These are phyloP conservation scores for Backusella sp. DNA, from an alignment of 192 early-diverging fungal genomes.

Conservation along the genomic window DNA sequence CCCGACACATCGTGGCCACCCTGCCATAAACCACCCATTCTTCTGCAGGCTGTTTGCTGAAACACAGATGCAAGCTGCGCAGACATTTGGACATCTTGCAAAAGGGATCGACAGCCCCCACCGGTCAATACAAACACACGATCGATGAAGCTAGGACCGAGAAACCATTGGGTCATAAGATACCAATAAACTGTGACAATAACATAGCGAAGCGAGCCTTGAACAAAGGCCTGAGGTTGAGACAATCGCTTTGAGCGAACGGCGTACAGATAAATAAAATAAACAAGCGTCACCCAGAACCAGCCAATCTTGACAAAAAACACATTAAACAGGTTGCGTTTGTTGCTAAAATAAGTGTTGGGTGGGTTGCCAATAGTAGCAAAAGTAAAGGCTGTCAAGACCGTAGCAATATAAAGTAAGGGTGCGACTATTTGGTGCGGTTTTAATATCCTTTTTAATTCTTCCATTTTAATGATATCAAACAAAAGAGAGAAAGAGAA, in stretches of 20 bases:
- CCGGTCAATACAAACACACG: constrained; percentile 72
- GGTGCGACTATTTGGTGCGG: constrained; percentile 22
- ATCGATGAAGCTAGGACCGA: constrained; percentile 81
- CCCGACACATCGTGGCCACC: constrained; percentile 88
- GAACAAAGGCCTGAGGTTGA: constrained; percentile 18
- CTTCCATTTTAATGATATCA: not conserved
- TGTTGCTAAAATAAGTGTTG: constrained; percentile 57
- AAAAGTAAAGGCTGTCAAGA: constrained; percentile 13
- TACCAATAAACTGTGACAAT: constrained; percentile 83
- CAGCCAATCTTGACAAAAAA: constrained; percentile 84
- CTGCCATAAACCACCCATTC: constrained; percentile 65
- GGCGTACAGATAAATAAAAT: constrained; percentile 46
- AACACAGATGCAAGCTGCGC: constrained; percentile 23
- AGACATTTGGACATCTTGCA: constrained; percentile 3
- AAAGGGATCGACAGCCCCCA: constrained; percentile 51
- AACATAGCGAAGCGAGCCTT: constrained; percentile 47
- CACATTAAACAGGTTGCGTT: constrained; percentile 73
- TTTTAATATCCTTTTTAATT: constrained; percentile 7
- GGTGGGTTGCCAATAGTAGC: constrained; percentile 15
- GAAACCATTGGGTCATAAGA: constrained; percentile 80
- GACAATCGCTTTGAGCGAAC: constrained; percentile 33
- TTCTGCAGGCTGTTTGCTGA: constrained; percentile 33
- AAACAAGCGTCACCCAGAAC: constrained; percentile 81
- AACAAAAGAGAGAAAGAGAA: not conserved
- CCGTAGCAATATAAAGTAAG: constrained; percentile 16